These are phyloP conservation scores for Bruguiera parviflora DNA, from an alignment of 345 rosid species.

Conservation along the genomic window DNA sequence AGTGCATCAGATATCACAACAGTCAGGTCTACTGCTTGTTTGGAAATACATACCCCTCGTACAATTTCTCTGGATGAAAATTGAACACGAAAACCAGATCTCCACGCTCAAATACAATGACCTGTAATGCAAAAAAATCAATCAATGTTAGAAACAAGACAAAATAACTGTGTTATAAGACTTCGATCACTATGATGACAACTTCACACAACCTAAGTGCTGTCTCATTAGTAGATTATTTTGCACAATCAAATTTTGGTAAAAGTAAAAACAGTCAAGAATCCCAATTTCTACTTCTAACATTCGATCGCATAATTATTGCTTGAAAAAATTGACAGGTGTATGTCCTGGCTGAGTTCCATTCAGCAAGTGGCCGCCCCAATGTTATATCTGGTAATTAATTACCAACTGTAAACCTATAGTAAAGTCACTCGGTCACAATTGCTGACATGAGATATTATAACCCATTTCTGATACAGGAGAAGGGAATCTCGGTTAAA, in stretches of 20 bases:
- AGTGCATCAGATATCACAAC: background rate
- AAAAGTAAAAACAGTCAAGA: too few species aligned
- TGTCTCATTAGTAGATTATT: background rate
- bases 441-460: background rate
- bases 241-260: too few species aligned
- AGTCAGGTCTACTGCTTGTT: background rate
- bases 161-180: background rate
- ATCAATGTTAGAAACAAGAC: constrained; percentile 3
- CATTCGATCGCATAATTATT: background rate
- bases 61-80: constrained; percentile 64
- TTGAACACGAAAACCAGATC: constrained; percentile 74
- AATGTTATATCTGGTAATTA: too few species aligned
- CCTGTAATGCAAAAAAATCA: constrained; percentile 37
- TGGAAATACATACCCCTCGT: constrained; percentile 51
- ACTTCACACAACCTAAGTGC: too few species aligned
- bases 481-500: background rate
- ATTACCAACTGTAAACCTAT: background rate
- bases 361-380: too few species aligned
- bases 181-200: too few species aligned
- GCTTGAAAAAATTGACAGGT: too few species aligned
- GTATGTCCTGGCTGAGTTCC: too few species aligned
- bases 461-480: background rate
- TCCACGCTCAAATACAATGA: constrained; percentile 74
- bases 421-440: background rate
- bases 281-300: too few species aligned